Evolutionary conservation across 345 rosid genomes (phyloP), one percentile per base, ranked within the genome.

Genomic region (Salix exigua): DNA sequence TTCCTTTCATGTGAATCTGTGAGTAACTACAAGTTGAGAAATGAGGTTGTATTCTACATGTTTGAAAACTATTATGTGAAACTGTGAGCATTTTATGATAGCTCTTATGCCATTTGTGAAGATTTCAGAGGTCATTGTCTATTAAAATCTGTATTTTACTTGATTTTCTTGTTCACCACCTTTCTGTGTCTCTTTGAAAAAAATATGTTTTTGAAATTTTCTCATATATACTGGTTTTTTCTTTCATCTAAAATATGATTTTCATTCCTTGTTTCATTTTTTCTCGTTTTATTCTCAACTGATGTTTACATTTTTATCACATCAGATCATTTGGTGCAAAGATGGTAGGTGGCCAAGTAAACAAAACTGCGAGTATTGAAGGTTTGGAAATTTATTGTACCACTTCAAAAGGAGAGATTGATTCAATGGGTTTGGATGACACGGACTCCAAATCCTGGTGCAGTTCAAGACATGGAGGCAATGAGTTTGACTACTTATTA

Each of bases 361-460:
- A 87, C 86, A 90, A 91, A 88, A 83, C 73, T 51, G 87, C 87
- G 63, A 91, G 91, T 83, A 81, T 91, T 79, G 83, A 85, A 82
- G 97, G 86, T 73, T 79, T 94, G 84, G 97, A 85, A 82, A 82
- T 92, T 78, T 92, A 90, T 87, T 94, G 93, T 82, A 79, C 85
- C 82, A 82, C 84, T 51, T 81, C 73, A 77, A 76, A 87, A 63
- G 89, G 79, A 74, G 75, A 71, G 83, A 67, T 38, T 42, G 82
- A 88, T 77, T 83, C 82, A 73, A 74, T 74, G 66, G 81, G 81
- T 80, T 70, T 63, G 64, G 83, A 82, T 78, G 74, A 77, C 64
- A 75, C 67, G 71, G 83, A 76, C 72, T 82, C 82, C 77, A 79
- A 86, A 72, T 80, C 73, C 68, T 77, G 82, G 86, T 79, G 77